phyloP scores from a whole-genome alignment of 140 eudicot species.

The Oenanthe javanica region DNA sequence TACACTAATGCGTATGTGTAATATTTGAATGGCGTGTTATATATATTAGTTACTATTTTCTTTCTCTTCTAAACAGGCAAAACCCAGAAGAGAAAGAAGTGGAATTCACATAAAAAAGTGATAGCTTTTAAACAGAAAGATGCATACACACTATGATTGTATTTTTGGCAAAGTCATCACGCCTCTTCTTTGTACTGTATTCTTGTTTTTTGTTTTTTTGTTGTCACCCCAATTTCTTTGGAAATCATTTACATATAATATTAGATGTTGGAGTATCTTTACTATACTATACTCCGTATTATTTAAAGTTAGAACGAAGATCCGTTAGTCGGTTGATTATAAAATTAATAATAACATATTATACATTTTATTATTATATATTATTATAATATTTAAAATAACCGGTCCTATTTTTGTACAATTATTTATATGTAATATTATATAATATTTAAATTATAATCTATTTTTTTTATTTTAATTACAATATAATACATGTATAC shows the following conservation, averaged over 20 bases:
- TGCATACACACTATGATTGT: not conserved
- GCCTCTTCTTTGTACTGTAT: not conserved
- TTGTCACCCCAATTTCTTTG: not conserved
- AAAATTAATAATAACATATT: too few species aligned
- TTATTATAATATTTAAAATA: too few species aligned
- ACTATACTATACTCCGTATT: too few species aligned
- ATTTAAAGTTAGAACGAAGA: too few species aligned
- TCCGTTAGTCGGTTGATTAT: too few species aligned
- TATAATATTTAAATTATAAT: too few species aligned
- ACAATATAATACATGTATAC: too few species aligned
- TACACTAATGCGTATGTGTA: not conserved
- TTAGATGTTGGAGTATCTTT: too few species aligned
- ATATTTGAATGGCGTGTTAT: not conserved
- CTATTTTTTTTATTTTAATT: too few species aligned
- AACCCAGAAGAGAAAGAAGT: slow-evolving; percentile 5
- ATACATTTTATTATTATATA: too few species aligned
- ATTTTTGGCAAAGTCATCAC: not conserved
- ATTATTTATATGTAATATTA: too few species aligned
- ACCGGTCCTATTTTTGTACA: too few species aligned
- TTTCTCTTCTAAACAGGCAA: not conserved
- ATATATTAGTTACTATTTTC: not conserved
- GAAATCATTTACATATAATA: not conserved
- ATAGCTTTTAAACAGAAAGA: not conserved
- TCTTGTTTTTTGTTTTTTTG: not conserved
- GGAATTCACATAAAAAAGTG: not conserved